Evolutionary conservation across 1,284 basidiomycete species (phyloP).

Genomic region (Xanthoconium separans): DNA sequence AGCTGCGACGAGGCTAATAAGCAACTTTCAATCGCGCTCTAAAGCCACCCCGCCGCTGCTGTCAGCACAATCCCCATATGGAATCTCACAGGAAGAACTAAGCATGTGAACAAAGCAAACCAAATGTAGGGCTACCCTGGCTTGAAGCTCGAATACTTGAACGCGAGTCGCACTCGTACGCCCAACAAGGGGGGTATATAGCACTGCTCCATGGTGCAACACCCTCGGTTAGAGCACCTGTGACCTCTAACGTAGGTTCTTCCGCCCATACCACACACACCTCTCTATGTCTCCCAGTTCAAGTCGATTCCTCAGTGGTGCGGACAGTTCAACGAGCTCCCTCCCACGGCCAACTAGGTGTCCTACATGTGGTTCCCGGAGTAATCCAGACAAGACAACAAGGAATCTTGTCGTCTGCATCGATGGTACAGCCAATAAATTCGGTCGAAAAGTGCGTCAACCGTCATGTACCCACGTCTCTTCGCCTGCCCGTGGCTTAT

Average conservation of each 20-base stretch:
- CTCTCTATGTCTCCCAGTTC: conserved; percentile 12
- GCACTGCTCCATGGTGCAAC: background rate
- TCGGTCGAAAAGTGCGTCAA: conserved; percentile 27
- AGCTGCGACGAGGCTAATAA: background rate
- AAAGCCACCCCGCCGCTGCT: too few species aligned
- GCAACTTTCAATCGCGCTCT: background rate
- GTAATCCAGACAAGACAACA: background rate
- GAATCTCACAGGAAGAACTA: background rate
- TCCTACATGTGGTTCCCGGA: conserved; percentile 7
- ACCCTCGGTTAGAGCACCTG: background rate
- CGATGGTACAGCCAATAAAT: conserved; percentile 36
- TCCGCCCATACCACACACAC: background rate
- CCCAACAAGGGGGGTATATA: background rate
- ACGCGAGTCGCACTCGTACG: background rate
- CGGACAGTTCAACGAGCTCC: conserved; percentile 3
- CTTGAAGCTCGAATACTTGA: background rate
- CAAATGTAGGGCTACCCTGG: background rate
- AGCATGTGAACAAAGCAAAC: background rate
- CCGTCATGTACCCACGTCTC: background rate
- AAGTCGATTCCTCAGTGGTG: conserved; percentile 1
- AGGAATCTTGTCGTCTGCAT: conserved; percentile 37
- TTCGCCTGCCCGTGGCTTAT: background rate
- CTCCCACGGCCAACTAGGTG: conserved; percentile 10
- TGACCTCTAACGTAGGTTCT: background rate
- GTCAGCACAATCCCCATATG: background rate